Conservation (phyloP, 257 asterid species). For the Nicotiana paniculata region DNA sequence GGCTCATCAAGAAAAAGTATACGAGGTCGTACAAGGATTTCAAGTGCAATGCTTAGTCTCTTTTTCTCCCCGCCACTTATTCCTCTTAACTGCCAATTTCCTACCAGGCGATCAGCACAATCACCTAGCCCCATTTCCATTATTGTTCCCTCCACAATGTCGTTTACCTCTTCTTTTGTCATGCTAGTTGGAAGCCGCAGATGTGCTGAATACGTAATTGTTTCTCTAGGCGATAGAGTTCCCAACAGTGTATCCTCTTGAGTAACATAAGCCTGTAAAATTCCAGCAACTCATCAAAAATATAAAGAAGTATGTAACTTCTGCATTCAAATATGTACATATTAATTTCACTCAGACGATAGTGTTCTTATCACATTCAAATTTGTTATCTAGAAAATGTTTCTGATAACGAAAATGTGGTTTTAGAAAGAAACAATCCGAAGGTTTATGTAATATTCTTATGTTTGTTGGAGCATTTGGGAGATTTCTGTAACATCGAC, state of each 20-base stretch:
- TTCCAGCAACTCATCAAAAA: neutral
- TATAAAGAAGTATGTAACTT: neutral
- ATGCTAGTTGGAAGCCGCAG: constrained; percentile 69
- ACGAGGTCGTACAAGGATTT: constrained; percentile 74
- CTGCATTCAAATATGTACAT: neutral
- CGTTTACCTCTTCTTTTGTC: constrained; percentile 41
- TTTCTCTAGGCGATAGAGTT: constrained; percentile 81
- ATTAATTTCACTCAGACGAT: neutral
- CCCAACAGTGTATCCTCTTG: constrained; percentile 89
- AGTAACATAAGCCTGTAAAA: constrained; percentile 81
- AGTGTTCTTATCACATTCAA: neutral
- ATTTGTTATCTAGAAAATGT: neutral
- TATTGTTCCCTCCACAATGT: constrained; percentile 62
- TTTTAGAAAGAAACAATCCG: neutral
- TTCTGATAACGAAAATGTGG: neutral
- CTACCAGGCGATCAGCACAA: constrained; percentile 67
- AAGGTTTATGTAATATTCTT: neutral
- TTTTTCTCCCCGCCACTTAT: constrained; percentile 95
- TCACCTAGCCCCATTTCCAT: constrained; percentile 86
- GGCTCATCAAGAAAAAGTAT: constrained; percentile 91
- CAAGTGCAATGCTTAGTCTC: constrained; percentile 85
- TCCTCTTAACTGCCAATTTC: constrained; percentile 89
- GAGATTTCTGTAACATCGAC: neutral
- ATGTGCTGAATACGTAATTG: constrained; percentile 74
- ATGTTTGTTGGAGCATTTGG: neutral